These are phyloP conservation scores for Ascochyta lentis DNA, from an alignment of 2,329 filamentous ascomycete species.

Conservation along the genomic window DNA sequence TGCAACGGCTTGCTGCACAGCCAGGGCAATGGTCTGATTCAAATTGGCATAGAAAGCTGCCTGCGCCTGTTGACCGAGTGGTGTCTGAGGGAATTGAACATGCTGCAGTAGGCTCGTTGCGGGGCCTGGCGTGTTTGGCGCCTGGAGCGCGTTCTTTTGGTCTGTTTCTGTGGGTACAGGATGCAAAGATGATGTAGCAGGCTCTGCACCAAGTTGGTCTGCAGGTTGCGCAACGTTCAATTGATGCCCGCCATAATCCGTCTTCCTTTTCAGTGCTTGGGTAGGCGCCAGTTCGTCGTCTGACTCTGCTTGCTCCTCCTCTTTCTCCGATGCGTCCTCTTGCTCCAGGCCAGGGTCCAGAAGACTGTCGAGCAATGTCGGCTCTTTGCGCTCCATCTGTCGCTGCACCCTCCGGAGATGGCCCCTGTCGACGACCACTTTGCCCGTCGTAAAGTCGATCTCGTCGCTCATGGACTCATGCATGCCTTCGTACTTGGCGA, in stretches of 20 bases:
- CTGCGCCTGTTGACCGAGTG: conserved; percentile 38
- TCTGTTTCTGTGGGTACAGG: neutral
- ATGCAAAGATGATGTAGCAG: neutral
- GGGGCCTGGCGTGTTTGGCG: conserved; percentile 24
- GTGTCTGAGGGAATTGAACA: conserved; percentile 40
- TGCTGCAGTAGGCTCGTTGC: conserved; percentile 30
- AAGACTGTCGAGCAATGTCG: conserved; percentile 32
- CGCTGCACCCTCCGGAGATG: conserved; percentile 70
- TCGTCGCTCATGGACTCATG: conserved; percentile 87
- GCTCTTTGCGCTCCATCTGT: conserved; percentile 31
- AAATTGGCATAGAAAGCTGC: conserved; percentile 33
- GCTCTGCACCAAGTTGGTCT: neutral
- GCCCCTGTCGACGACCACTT: conserved; percentile 89
- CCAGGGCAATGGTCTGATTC: conserved; percentile 32
- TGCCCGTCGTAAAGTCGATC: conserved; percentile 81
- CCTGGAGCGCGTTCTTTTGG: conserved; percentile 8
- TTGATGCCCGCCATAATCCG: neutral
- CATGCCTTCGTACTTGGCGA: conserved; percentile 84
- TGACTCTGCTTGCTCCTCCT: conserved; percentile 17
- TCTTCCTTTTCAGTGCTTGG: conserved; percentile 18
- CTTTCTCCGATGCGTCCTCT: conserved; percentile 45
- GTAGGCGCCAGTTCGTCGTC: conserved; percentile 43
- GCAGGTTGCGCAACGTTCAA: neutral
- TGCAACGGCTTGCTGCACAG: conserved; percentile 34
- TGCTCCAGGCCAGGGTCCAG: conserved; percentile 40